Conservation (phyloP, 306 rosid genomes). For the Ceratonia siliqua region DNA sequence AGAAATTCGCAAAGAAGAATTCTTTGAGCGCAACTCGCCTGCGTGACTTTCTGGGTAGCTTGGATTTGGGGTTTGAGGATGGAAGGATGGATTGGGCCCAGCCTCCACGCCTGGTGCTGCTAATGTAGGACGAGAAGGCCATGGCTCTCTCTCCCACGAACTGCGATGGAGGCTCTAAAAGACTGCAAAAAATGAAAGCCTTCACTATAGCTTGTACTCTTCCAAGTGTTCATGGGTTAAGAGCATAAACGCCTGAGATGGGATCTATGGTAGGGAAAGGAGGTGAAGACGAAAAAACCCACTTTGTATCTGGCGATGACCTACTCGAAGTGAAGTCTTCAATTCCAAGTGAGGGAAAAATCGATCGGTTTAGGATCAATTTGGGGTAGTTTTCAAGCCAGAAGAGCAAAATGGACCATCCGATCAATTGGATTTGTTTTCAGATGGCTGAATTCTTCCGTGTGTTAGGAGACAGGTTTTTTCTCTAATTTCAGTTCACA, state of each 20-base stretch:
- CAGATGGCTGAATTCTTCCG: too few relatives aligned
- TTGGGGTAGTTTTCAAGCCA: background rate
- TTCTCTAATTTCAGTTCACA: too few relatives aligned
- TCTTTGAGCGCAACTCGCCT: constrained; percentile 61
- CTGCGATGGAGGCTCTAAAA: background rate
- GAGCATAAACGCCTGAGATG: background rate
- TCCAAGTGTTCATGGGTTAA: constrained; percentile 1
- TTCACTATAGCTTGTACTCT: background rate
- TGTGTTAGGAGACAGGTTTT: too few relatives aligned
- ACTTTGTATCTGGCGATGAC: background rate
- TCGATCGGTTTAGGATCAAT: background rate
- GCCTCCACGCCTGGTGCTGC: constrained; percentile 66
- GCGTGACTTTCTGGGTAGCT: constrained; percentile 60
- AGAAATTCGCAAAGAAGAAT: constrained; percentile 75
- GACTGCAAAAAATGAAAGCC: background rate
- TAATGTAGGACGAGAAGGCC: constrained; percentile 61
- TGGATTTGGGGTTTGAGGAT: constrained; percentile 68
- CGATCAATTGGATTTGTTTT: background rate
- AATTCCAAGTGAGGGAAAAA: background rate
- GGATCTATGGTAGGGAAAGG: background rate
- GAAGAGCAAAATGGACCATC: background rate
- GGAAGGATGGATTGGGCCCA: constrained; percentile 75
- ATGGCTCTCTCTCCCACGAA: constrained; percentile 32
- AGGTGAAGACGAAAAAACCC: background rate
- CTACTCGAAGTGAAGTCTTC: background rate